A percentile compares a stretch with the other conserved stretches of the same genome.
phyloP scores from a whole-genome alignment of 768 basidiomycete genomes.

The Leccinum pellstonianum region DNA sequence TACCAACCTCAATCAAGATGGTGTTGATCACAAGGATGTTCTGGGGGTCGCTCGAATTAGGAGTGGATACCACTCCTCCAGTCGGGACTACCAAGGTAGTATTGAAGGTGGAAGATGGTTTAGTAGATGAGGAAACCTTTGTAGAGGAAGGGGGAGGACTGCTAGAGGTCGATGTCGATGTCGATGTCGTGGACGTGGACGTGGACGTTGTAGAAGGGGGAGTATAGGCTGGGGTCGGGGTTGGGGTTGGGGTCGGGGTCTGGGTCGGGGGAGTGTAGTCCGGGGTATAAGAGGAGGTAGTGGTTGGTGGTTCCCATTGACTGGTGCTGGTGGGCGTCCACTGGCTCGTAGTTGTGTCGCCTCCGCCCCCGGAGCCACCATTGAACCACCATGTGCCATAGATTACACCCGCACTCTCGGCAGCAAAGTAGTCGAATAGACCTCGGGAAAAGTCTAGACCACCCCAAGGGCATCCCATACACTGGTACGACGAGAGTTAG shows the following conservation, averaged over 20 bases:
- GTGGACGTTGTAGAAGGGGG: slow-evolving; percentile 27
- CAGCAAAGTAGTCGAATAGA: slow-evolving; percentile 63
- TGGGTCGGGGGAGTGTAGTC: slow-evolving; percentile 17
- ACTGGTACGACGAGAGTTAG: slow-evolving; percentile 36
- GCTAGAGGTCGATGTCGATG: slow-evolving; percentile 7
- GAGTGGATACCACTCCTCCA: slow-evolving; percentile 29
- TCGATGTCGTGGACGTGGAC: too few species aligned
- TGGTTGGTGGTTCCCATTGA: slow-evolving; percentile 20
- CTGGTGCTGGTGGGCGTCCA: slow-evolving; percentile 12
- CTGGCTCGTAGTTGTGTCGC: slow-evolving; percentile 8
- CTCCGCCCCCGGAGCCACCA: slow-evolving; percentile 34
- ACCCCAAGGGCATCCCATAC: slow-evolving; percentile 61
- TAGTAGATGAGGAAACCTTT: slow-evolving; percentile 16
- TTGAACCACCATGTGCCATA: slow-evolving; percentile 60
- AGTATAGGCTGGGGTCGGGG: slow-evolving; percentile 14
- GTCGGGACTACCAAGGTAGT: slow-evolving; percentile 29
- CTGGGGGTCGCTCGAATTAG: slow-evolving; percentile 32
- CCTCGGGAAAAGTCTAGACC: slow-evolving; percentile 69
- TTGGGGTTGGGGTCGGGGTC: slow-evolving; percentile 5
- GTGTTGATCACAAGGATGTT: slow-evolving; percentile 36
- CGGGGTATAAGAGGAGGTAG: slow-evolving; percentile 20
- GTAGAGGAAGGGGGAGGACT: slow-evolving; percentile 15
- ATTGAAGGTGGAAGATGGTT: slow-evolving; percentile 22
- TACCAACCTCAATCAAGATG: slow-evolving; percentile 37
- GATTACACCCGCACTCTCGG: slow-evolving; percentile 49